phyloP scores from a whole-genome alignment of 163 green algal species.

The Scenedesmus sp. region DNA sequence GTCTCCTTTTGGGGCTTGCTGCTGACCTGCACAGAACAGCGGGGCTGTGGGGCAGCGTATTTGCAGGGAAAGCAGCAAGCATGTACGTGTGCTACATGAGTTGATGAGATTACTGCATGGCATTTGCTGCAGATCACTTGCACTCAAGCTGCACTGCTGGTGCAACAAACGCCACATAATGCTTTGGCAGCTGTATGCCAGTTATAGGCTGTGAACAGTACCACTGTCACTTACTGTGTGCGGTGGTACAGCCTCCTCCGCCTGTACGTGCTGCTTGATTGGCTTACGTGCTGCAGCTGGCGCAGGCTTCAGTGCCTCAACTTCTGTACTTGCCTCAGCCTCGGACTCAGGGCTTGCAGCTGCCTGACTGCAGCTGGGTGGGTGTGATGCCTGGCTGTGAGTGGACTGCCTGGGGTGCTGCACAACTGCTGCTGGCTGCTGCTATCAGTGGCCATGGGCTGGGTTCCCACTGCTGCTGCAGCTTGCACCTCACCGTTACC shows the following conservation, averaged over 20 bases:
- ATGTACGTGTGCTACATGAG: not conserved
- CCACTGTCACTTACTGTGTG: not conserved
- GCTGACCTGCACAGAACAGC: not conserved
- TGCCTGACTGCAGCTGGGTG: not conserved
- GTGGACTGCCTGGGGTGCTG: constrained; percentile 8
- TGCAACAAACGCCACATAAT: not conserved
- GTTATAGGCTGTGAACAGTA: not conserved
- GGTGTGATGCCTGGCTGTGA: not conserved
- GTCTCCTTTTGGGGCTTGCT: constrained; percentile 53
- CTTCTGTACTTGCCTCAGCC: not conserved
- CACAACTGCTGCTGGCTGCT: not conserved
- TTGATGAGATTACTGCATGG: no score
- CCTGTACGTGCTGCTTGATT: not conserved
- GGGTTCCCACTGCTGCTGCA: not conserved
- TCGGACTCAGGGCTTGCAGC: not conserved
- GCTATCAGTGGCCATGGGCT: not conserved
- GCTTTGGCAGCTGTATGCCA: not conserved
- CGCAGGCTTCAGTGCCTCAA: not conserved
- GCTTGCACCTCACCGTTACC: not conserved
- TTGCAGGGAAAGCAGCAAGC: no score
- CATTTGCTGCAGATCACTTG: no score
- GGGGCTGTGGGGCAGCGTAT: not conserved
- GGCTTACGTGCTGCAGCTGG: not conserved
- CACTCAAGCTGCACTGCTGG: not conserved
- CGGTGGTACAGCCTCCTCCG: not conserved